Conservation (phyloP, 352 stramenopile species). For the Phytophthora niederhauseri region DNA sequence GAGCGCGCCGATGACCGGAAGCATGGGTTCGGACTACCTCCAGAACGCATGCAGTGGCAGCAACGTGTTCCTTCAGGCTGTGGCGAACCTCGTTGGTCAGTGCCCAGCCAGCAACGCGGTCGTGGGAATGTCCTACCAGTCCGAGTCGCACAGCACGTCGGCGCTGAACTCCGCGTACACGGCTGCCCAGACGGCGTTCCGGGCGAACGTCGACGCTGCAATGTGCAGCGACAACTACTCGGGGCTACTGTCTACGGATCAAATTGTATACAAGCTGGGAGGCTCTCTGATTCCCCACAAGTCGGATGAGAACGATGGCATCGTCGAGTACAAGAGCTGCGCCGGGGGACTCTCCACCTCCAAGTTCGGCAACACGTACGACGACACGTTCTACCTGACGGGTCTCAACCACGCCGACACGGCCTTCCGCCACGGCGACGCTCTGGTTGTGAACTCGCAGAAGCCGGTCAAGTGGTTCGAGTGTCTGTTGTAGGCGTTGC, state of each 20-base stretch:
- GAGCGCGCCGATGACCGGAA: constrained; percentile 38
- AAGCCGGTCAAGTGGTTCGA: constrained; percentile 49
- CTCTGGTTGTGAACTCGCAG: constrained; percentile 31
- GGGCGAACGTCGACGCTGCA: constrained; percentile 28
- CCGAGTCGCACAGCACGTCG: constrained; percentile 17
- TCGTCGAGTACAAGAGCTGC: constrained; percentile 48
- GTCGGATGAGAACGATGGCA: constrained; percentile 31
- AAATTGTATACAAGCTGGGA: constrained; percentile 23
- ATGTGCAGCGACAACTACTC: constrained; percentile 43
- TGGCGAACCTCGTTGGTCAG: constrained; percentile 34
- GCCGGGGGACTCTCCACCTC: constrained; percentile 23
- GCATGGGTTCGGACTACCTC: constrained; percentile 42
- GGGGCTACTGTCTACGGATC: constrained; percentile 34
- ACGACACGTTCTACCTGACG: constrained; percentile 34
- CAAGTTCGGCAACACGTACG: constrained; percentile 35
- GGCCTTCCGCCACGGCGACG: constrained; percentile 45
- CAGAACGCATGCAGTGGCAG: constrained; percentile 33
- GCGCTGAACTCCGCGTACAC: constrained; percentile 27
- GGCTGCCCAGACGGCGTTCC: constrained; percentile 27
- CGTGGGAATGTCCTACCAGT: constrained; percentile 30
- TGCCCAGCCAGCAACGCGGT: constrained; percentile 30
- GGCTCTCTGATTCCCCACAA: constrained; percentile 34
- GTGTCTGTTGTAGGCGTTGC: constrained; percentile 21
- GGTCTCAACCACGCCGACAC: constrained; percentile 48
- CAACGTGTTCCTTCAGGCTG: constrained; percentile 25